Evolutionary conservation across 2,329 filamentous ascomycete species (phyloP).

Genomic region (Exophiala sideris): DNA sequence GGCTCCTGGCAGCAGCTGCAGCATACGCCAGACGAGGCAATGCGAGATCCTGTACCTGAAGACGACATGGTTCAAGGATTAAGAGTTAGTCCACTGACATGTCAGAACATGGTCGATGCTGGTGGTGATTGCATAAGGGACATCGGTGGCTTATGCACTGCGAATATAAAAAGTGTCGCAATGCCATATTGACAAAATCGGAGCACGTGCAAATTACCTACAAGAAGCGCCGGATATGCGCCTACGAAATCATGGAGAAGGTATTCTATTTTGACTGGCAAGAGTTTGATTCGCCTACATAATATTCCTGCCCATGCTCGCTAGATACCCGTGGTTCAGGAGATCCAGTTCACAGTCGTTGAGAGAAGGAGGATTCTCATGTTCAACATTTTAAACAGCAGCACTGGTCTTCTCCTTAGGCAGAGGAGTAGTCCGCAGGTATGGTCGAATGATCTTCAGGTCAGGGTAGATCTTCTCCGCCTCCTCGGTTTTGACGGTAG

Average conservation of each 20-base stretch:
- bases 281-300: too few relatives aligned
- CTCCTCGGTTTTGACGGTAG: constrained; percentile 55
- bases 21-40: background rate
- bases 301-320: too few relatives aligned
- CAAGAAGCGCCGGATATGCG: too few relatives aligned
- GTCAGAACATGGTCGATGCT: background rate
- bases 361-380: too few relatives aligned
- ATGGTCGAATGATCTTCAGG: constrained; percentile 61
- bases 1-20: constrained; percentile 7
- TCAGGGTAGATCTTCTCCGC: constrained; percentile 59
- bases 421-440: constrained; percentile 58
- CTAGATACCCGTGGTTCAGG: too few relatives aligned
- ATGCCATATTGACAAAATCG: background rate
- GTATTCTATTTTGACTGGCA: too few relatives aligned
- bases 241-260: too few relatives aligned
- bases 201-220: too few relatives aligned
- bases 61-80: constrained; percentile 1
- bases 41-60: constrained; percentile 1
- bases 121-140: background rate
- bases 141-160: constrained; percentile 4
- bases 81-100: background rate
- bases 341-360: too few relatives aligned
- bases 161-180: background rate
- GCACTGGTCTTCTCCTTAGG: constrained; percentile 55
- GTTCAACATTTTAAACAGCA: constrained; percentile 28